phyloP scores from a whole-genome alignment of 2,329 filamentous ascomycete genomes.

The Neonectria punicea region DNA sequence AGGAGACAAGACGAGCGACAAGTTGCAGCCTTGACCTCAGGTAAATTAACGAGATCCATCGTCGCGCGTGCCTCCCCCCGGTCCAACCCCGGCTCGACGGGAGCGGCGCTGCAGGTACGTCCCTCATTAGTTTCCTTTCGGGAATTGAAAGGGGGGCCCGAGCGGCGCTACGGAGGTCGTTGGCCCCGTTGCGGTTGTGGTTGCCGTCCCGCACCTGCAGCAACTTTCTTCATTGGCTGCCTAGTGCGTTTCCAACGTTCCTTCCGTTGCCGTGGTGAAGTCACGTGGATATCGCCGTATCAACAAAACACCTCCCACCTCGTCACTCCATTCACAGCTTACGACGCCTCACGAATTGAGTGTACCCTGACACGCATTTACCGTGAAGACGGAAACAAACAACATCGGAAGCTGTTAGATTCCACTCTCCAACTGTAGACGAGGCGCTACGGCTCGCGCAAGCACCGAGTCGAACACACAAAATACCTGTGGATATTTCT shows the following conservation, averaged over 20 bases:
- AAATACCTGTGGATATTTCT: background rate
- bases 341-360: background rate
- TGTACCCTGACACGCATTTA: slow-evolving; percentile 4
- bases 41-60: slow-evolving; percentile 16
- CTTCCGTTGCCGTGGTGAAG: slow-evolving; percentile 48
- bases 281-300: slow-evolving; percentile 42
- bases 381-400: slow-evolving; percentile 6
- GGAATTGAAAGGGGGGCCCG: background rate
- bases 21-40: slow-evolving; percentile 1
- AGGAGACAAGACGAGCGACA: background rate
- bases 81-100: background rate
- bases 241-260: slow-evolving; percentile 6
- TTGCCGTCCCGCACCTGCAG: slow-evolving; percentile 17
- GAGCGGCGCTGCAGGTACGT: slow-evolving; percentile 5
- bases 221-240: background rate
- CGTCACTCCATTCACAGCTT: slow-evolving; percentile 5
- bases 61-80: slow-evolving; percentile 4
- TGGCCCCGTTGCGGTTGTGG: slow-evolving; percentile 12
- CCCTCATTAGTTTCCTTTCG: background rate
- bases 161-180: background rate
- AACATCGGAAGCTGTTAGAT: background rate
- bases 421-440: background rate
- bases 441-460: background rate
- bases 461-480: slow-evolving; percentile 9
- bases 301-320: slow-evolving; percentile 39